A percentile compares a stretch with the other conserved stretches of the same genome.
These are phyloP conservation scores for Exophiala phaeomuriformis DNA, from an alignment of 2,329 filamentous ascomycete species.

Conservation along the genomic window DNA sequence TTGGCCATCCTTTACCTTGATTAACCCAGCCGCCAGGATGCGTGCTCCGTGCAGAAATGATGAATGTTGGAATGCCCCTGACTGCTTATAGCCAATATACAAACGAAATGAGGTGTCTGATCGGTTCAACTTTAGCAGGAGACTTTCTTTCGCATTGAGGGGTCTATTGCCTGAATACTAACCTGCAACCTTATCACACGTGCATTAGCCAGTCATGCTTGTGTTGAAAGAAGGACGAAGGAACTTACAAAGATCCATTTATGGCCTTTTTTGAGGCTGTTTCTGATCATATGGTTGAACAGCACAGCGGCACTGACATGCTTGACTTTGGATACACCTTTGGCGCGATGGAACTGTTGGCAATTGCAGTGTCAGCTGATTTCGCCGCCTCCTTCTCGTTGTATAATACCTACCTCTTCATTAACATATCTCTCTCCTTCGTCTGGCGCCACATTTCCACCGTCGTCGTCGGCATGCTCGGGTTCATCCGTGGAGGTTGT, in stretches of 20 bases:
- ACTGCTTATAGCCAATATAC: slow-evolving; percentile 85
- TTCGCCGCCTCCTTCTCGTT: not conserved
- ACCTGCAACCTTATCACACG: slow-evolving; percentile 1
- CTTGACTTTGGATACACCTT: slow-evolving; percentile 54
- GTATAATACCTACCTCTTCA: slow-evolving; percentile 36
- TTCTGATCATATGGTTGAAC: slow-evolving; percentile 67
- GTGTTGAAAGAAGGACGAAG: not conserved
- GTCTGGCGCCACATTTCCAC: slow-evolving; percentile 14
- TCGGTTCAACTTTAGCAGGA: not conserved
- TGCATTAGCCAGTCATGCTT: not conserved
- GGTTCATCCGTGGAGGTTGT: slow-evolving; percentile 28
- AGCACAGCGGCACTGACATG: slow-evolving; percentile 66
- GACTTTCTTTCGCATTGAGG: not conserved
- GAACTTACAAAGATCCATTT: slow-evolving; percentile 69
- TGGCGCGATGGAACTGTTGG: slow-evolving; percentile 47
- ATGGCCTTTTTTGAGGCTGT: slow-evolving; percentile 70
- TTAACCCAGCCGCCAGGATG: slow-evolving; percentile 73
- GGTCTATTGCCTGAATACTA: not conserved
- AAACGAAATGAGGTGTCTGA: slow-evolving; percentile 69
- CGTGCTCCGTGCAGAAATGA: slow-evolving; percentile 79
- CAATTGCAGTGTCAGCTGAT: not conserved
- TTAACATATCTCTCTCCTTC: slow-evolving; percentile 61
- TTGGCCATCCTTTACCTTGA: slow-evolving; percentile 75
- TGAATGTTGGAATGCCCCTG: slow-evolving; percentile 82
- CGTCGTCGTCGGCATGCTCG: slow-evolving; percentile 13